A percentile compares a stretch with the other conserved stretches of the same genome.
These are phyloP conservation scores for Eucalyptus grandis DNA, from an alignment of 345 rosid genomes.

Conservation along the genomic window DNA sequence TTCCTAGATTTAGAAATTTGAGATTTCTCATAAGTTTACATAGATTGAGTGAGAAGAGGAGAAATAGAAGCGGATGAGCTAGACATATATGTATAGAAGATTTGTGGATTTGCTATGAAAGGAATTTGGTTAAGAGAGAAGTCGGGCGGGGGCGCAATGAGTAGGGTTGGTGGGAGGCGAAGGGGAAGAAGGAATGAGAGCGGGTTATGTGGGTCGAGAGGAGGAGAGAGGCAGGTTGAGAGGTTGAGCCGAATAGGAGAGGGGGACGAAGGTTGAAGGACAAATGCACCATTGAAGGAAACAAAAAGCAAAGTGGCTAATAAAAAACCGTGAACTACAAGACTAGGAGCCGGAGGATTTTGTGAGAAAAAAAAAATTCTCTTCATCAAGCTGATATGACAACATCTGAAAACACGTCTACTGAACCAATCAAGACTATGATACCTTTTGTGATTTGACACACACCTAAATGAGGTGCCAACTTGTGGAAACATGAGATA, in stretches of 20 bases:
- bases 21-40: background rate
- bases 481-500: background rate
- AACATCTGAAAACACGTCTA: no score
- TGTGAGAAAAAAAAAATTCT: background rate
- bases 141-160: accelerated
- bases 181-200: background rate
- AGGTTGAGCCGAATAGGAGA: background rate
- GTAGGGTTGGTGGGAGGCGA: background rate
- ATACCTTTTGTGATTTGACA: background rate
- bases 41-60: background rate
- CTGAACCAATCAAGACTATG: accelerated
- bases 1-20: background rate
- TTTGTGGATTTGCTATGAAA: background rate
- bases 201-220: background rate
- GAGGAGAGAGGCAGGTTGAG: background rate
- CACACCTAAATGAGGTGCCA: background rate
- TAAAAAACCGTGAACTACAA: accelerated
- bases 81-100: no score
- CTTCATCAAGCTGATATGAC: background rate
- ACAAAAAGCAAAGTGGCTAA: background rate
- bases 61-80: background rate
- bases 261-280: background rate
- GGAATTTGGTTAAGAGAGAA: background rate
- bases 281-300: background rate
- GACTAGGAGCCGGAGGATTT: background rate